phyloP scores from a whole-genome alignment of 208 protist genomes.

The Blastocrithidia nonstop region DNA sequence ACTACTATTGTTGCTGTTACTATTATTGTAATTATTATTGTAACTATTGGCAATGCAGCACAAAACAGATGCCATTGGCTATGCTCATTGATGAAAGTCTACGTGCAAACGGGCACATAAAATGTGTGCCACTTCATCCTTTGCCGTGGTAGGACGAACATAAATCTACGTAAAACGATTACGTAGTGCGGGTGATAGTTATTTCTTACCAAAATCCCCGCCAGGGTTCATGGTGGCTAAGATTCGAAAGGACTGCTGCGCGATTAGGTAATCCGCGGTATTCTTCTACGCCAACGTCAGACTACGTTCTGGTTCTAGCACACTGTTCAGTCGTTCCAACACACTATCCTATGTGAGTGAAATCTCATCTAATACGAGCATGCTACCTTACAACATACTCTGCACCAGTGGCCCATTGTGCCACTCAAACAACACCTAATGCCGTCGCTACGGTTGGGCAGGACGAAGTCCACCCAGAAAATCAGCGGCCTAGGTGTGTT shows the following conservation, averaged over 20 bases:
- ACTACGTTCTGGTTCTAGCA: constrained; percentile 95
- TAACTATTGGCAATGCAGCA: constrained; percentile 41
- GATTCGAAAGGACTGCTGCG: constrained; percentile 89
- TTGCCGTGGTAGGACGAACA: constrained; percentile 86
- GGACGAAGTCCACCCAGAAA: constrained; percentile 92
- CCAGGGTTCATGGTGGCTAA: constrained; percentile 99
- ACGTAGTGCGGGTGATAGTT: constrained; percentile 98
- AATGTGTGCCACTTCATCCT: constrained; percentile 89
- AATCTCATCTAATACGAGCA: constrained; percentile 99
- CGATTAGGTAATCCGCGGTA: constrained; percentile 64
- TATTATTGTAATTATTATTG: too few species aligned
- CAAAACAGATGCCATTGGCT: constrained; percentile 61
- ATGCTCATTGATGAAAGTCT: constrained; percentile 30
- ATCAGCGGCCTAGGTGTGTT: constrained; percentile 99
- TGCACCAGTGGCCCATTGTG: constrained; percentile 97
- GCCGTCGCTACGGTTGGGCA: constrained; percentile 55
- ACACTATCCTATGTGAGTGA: constrained; percentile 99
- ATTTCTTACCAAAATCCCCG: constrained; percentile 99
- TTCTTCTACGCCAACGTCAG: constrained; percentile 97
- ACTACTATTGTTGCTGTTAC: too few species aligned
- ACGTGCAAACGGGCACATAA: constrained; percentile 61
- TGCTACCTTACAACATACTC: constrained; percentile 95
- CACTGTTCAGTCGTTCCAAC: constrained; percentile 99
- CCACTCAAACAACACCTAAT: constrained; percentile 94
- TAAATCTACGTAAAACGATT: constrained; percentile 99